Evolutionary conservation across 139 green algal genomes (phyloP).

Genomic region (Chlorella vulgaris): DNA sequence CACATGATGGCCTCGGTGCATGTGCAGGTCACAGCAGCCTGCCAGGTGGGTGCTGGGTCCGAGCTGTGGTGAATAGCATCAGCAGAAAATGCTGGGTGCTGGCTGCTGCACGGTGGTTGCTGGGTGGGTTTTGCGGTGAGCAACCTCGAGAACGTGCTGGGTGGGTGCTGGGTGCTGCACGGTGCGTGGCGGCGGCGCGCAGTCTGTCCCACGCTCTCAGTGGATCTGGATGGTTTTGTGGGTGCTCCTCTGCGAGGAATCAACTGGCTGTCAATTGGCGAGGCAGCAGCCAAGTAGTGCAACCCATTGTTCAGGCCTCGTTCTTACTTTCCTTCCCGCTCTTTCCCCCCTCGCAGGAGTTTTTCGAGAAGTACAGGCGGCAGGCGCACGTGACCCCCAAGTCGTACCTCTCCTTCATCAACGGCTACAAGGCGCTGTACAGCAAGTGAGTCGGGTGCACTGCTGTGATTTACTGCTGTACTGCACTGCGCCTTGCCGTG

Average conservation of each 20-base stretch:
- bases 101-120: too few species aligned
- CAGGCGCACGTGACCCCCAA: conserved; percentile 95
- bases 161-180: too few species aligned
- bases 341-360: conserved; percentile 55
- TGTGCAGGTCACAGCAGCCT: conserved; percentile 80
- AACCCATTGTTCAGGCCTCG: not conserved
- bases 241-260: too few species aligned
- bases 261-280: too few species aligned
- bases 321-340: not conserved
- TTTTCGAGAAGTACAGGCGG: conserved; percentile 88
- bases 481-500: too few species aligned
- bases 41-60: conserved; percentile 42
- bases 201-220: too few species aligned
- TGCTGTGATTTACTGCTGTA: not conserved
- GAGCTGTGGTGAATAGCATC: not conserved
- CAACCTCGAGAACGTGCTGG: too few species aligned
- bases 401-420: conserved; percentile 92
- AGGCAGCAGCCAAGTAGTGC: too few species aligned
- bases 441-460: conserved; percentile 2
- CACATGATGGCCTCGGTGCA: conserved; percentile 89
- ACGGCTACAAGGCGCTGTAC: conserved; percentile 91
- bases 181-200: too few species aligned
- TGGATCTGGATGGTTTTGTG: too few species aligned
- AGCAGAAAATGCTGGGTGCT: too few species aligned
- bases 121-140: too few species aligned